These are phyloP conservation scores for Salvia rosmarinus DNA, from an alignment of 257 asterid genomes.

Conservation along the genomic window DNA sequence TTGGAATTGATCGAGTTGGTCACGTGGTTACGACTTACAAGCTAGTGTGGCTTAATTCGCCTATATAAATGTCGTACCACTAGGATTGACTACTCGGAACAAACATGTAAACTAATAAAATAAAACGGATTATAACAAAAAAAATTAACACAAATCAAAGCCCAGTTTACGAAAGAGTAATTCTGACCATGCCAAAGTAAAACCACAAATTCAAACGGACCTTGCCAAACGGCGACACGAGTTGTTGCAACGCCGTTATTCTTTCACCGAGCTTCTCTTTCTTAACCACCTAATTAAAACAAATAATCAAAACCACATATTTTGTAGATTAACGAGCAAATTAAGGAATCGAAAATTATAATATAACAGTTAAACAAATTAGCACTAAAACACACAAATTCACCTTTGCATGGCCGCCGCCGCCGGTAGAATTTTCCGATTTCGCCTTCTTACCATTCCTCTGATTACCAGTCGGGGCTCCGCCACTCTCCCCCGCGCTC, in stretches of 20 bases:
- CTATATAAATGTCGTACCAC: not conserved
- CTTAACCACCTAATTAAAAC: conserved; percentile 53
- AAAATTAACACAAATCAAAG: too few species aligned
- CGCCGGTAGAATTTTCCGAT: conserved; percentile 35
- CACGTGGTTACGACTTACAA: not conserved
- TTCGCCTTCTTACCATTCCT: conserved; percentile 56
- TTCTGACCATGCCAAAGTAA: too few species aligned
- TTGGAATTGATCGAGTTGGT: not conserved
- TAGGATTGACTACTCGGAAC: not conserved
- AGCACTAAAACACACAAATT: not conserved
- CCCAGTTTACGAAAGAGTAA: too few species aligned
- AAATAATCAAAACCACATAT: conserved; percentile 3
- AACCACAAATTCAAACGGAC: conserved; percentile 32
- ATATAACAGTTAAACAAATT: not conserved
- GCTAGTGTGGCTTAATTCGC: not conserved
- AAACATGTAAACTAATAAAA: too few species aligned
- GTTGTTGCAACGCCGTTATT: conserved; percentile 85
- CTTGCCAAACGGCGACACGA: conserved; percentile 97
- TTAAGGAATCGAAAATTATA: not conserved
- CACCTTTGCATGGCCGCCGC: conserved; percentile 76
- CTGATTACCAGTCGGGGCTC: conserved; percentile 43
- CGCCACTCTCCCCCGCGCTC: conserved; percentile 30
- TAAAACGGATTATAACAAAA: too few species aligned
- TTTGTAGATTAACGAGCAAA: not conserved
- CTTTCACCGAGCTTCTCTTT: conserved; percentile 90